Evolutionary conservation across 306 rosid species (phyloP), one percentile per base, ranked within the genome.

Genomic region (Malus asiatica): DNA sequence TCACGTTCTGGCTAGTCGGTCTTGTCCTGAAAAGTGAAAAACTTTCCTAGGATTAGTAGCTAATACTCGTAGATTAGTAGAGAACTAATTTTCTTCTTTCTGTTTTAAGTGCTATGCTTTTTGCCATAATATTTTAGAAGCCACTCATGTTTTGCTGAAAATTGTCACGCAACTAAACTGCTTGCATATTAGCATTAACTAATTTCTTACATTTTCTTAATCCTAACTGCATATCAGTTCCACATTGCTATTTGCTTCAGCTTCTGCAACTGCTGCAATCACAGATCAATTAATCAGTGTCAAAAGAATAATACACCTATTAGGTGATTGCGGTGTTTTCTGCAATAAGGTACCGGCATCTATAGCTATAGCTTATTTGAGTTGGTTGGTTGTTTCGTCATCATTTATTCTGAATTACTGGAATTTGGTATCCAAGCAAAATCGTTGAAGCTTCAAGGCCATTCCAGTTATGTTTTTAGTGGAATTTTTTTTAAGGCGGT

Each of bases 381-480:
- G 89, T 73, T 89, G 90, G 90, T 89, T 89, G 78, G 83, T 87
- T 33, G 84, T 85, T 65, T 76, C 86, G 1, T 87, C 89, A 5
- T 89, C 90, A 8, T 89, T 83, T 74, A 75, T 89, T 79, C 67
- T 89, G 78, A 86, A 87, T 81, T 87, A 86, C 82, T 89, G 90
- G 93, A 83, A 85, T 4, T 72, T 89, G 71, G 93, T 89, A 46
- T 87, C 89, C 77, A 84, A 83, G 79, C 87, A 79, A 82, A 19
- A 51, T 16, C 44, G 14, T 22, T 65, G 30, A 13, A 59, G 18
- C 44, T 52, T 52, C 58, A 52, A 52, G n/a, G 58, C n/a, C 7
- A 18, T 57, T n/a, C 62, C 29, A 2, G 22, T 22, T 22, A 57
- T n/a, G 29, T 57, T 57, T 57, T n/a, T n/a, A 29, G 27, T 25